These are phyloP conservation scores for Curvularia hawaiiensis DNA, from an alignment of 2,329 filamentous ascomycete genomes.

Conservation along the genomic window DNA sequence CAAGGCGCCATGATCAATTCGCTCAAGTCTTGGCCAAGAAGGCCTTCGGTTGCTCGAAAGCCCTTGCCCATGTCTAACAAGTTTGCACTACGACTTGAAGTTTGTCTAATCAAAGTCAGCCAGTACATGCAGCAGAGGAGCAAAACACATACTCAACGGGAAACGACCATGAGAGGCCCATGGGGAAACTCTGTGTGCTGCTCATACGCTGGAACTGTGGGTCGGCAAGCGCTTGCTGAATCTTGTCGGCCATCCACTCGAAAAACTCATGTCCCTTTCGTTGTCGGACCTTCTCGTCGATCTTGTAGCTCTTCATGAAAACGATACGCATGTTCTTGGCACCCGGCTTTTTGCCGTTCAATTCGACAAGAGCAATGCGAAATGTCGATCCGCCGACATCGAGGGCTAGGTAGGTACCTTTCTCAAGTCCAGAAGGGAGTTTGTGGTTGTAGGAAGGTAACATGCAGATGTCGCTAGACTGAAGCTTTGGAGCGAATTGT, in stretches of 20 bases:
- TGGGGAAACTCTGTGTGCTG: conserved; percentile 52
- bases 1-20: conserved; percentile 65
- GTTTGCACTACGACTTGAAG: conserved; percentile 61
- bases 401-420: conserved; percentile 64
- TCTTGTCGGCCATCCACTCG: conserved; percentile 68
- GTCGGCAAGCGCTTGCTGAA: conserved; percentile 58
- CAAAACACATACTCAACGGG: conserved; percentile 58
- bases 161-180: conserved; percentile 71
- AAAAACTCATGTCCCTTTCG: conserved; percentile 65
- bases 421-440: conserved; percentile 63
- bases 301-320: conserved; percentile 59
- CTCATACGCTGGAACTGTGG: conserved; percentile 47
- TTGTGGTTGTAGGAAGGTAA: conserved; percentile 68
- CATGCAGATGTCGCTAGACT: conserved; percentile 65
- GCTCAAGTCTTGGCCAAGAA: conserved; percentile 64
- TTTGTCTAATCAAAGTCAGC: conserved; percentile 53
- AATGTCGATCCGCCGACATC: conserved; percentile 72
- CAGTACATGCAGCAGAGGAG: not conserved
- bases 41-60: conserved; percentile 64
- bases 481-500: conserved; percentile 61
- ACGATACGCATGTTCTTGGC: conserved; percentile 59
- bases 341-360: conserved; percentile 55
- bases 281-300: conserved; percentile 61
- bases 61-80: conserved; percentile 70
- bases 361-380: conserved; percentile 64